Evolutionary conservation across 495 filamentous ascomycete genomes (phyloP), one percentile per base, ranked within the genome.

Genomic region (Aspergillus baeticus): DNA sequence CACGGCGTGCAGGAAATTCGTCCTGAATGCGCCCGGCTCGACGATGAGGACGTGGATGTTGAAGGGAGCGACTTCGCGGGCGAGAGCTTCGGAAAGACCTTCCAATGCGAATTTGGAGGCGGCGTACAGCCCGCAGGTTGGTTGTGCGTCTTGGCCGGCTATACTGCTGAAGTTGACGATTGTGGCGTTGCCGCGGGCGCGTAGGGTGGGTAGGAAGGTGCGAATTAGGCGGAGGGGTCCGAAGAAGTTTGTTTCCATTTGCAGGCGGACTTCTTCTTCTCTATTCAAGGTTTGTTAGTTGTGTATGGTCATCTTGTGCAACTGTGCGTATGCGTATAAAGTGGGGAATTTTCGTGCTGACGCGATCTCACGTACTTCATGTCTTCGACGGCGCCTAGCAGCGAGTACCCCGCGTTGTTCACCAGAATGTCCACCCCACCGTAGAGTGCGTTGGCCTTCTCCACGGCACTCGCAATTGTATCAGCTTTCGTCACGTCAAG

Each of bases 91-190:
- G 3, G 53, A 55, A 5, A 55, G 42, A 11, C 74, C 76, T 68
- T 79, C 77, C 1, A 82, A 61, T 2, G 79, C 83, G 36, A 75
- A 79, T 58, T 86, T 87, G 1, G 79, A 74, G 0, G 71, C 76
- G 21, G 66, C 71, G 63, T 86, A 86, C 26, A 81, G 53, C 6
- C 70, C 74, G 53, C 65, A 70, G 1, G 69, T 61, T 8, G 79
- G 64, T 34, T 71, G 62, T 6, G 67, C 60, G 42, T 69, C 65
- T 58, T 77, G 73, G 0, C 68, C 72, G 0, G 69, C 71, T 44
- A 76, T 72, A 18, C 74, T 77, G 15, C 77, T 77, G n/a, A 84
- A 63, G 44, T 76, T 81, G 10, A 77, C 70, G 23, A 84, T 64
- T 0, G 70, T 75, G 3, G 77, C 73, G 7, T 69, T 58, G 29